Conservation (phyloP, 768 basidiomycete genomes). For the Leccinum imitatum region DNA sequence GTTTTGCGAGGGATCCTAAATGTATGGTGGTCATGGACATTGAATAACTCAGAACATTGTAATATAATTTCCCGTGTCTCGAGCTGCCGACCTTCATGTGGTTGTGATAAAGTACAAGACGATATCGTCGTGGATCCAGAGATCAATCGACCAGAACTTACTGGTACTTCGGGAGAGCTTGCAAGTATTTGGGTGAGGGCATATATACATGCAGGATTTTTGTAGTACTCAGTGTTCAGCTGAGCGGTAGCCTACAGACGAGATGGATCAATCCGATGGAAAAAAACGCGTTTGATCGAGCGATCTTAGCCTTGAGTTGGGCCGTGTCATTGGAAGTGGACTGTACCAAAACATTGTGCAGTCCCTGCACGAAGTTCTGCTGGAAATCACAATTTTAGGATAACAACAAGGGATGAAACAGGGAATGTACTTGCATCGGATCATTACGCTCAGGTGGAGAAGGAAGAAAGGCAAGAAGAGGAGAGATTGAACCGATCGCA, state of each 20-base stretch:
- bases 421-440: conserved; percentile 25
- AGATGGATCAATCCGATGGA: conserved; percentile 7
- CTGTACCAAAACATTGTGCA: conserved; percentile 85
- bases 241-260: conserved; percentile 77
- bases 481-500: conserved; percentile 28
- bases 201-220: conserved; percentile 85
- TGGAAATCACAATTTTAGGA: conserved; percentile 28
- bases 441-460: conserved; percentile 22
- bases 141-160: conserved; percentile 43
- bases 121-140: conserved; percentile 8
- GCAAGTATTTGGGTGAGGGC: conserved; percentile 86
- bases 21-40: no score
- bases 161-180: conserved; percentile 78
- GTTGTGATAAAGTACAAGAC: background rate
- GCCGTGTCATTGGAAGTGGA: conserved; percentile 81
- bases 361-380: conserved; percentile 72
- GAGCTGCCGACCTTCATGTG: no score
- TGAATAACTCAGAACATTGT: no score
- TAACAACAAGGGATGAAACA: background rate
- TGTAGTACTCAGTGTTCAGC: conserved; percentile 92
- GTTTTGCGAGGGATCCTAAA: no score
- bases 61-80: no score
- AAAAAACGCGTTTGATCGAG: conserved; percentile 28
- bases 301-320: conserved; percentile 77
- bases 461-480: conserved; percentile 30